Conservation (phyloP, 306 rosid species). For the Malus domestica region ASM211411v1 NC_041797.1:13881001-13881500, state of each 20-base stretch:
- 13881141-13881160: not conserved
- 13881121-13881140: constrained; percentile 50
- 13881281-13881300: constrained; percentile 65
- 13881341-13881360: not conserved
- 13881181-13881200: not conserved
- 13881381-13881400: too few species aligned
- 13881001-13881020: too few species aligned
- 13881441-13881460: constrained; percentile 58
- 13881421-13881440: constrained; percentile 23
- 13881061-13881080: constrained; percentile 39
- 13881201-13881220: constrained; percentile 60
- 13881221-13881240: constrained; percentile 77
- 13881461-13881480: constrained; percentile 37
- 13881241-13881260: constrained; percentile 81
- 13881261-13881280: constrained; percentile 73
- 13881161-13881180: not conserved
- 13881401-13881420: too few species aligned
- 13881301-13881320: constrained; percentile 52
- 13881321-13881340: constrained; percentile 48
- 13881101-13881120: constrained; percentile 47
- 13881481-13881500: too few species aligned
- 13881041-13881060: constrained; percentile 48
- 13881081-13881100: constrained; percentile 59
- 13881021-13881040: not conserved
- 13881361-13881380: too few species aligned